A percentile compares a stretch with the other conserved stretches of the same genome.
phyloP scores from a whole-genome alignment of 371 early-diverging fungal species.

The Zopfochytrium polystomum region DNA sequence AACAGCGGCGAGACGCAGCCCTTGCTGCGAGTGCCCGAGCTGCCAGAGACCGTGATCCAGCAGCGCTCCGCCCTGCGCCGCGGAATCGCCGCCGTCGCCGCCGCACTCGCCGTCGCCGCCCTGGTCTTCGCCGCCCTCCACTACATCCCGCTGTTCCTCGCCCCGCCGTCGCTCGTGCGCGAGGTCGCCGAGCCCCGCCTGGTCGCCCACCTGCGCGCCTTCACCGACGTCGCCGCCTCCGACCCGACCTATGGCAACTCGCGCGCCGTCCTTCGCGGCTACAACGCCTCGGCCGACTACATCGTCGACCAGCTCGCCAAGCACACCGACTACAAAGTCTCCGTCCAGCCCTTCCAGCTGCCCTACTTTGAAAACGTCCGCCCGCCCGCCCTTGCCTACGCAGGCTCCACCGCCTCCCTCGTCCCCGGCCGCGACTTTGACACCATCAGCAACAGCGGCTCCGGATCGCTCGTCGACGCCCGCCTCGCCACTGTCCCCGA shows the following conservation, averaged over 20 bases:
- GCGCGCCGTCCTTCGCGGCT: slow-evolving; percentile 25
- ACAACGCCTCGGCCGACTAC: slow-evolving; percentile 30
- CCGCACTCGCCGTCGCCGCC: no score
- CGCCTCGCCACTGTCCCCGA: slow-evolving; percentile 1
- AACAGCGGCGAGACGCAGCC: no score
- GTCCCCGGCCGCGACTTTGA: slow-evolving; percentile 12
- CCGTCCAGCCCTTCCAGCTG: slow-evolving; percentile 13
- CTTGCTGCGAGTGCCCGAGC: no score
- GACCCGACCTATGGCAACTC: slow-evolving; percentile 10
- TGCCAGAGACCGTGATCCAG: no score
- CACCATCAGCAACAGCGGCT: slow-evolving; percentile 13
- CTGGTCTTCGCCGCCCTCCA: no score
- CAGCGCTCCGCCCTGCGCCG: no score
- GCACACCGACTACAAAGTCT: slow-evolving; percentile 20
- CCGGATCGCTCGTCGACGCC: slow-evolving; percentile 4
- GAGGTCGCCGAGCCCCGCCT: slow-evolving; percentile 6
- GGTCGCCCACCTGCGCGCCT: slow-evolving; percentile 8
- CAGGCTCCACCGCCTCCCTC: not conserved
- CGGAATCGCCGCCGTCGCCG: no score
- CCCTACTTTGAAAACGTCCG: slow-evolving; percentile 15
- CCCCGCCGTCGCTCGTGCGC: no score
- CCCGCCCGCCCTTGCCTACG: slow-evolving; percentile 8
- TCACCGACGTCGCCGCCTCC: slow-evolving; percentile 18
- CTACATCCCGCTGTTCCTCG: no score
- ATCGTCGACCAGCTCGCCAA: slow-evolving; percentile 8